phyloP scores from a whole-genome alignment of 176 grass and related monocot genomes.

The Aegilops tauschii region DNA sequence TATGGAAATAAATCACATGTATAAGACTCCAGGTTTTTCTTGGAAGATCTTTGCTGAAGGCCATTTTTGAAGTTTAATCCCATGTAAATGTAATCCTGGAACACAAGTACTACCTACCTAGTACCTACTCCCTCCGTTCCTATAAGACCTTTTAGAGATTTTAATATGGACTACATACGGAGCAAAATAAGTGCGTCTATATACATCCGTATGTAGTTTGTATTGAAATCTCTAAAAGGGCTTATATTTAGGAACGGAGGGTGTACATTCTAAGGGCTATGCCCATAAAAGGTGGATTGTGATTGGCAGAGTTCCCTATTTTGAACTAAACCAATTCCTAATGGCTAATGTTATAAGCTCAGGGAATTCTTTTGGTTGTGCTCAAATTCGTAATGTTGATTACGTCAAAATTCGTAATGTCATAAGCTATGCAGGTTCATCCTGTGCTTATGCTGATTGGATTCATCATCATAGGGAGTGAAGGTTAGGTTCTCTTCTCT shows the following conservation, averaged over 20 bases:
- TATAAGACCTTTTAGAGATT: too few relatives aligned
- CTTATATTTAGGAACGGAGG: too few relatives aligned
- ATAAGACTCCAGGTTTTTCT: background rate
- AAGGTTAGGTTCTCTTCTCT: constrained; percentile 50
- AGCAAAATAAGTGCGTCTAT: too few relatives aligned
- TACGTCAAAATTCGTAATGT: background rate
- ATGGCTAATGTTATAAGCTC: background rate
- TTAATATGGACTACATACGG: too few relatives aligned
- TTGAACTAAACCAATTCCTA: background rate
- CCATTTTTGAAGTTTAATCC: background rate
- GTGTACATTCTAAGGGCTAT: background rate
- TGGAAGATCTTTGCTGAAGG: background rate
- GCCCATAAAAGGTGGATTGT: background rate
- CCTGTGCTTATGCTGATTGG: constrained; percentile 87
- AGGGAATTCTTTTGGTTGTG: background rate
- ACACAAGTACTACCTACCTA: background rate
- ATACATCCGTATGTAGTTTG: too few relatives aligned
- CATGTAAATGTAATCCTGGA: background rate
- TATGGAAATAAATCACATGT: background rate
- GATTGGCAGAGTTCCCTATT: background rate
- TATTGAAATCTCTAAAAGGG: too few relatives aligned
- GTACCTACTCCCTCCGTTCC: too few relatives aligned
- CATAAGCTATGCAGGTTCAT: constrained; percentile 50
- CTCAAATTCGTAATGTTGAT: background rate
- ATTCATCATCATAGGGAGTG: constrained; percentile 71